A percentile compares a stretch with the other conserved stretches of the same genome.
These are phyloP conservation scores for Uncinocarpus reesii DNA, from an alignment of 2,329 filamentous ascomycete species.

Conservation along the genomic window DNA sequence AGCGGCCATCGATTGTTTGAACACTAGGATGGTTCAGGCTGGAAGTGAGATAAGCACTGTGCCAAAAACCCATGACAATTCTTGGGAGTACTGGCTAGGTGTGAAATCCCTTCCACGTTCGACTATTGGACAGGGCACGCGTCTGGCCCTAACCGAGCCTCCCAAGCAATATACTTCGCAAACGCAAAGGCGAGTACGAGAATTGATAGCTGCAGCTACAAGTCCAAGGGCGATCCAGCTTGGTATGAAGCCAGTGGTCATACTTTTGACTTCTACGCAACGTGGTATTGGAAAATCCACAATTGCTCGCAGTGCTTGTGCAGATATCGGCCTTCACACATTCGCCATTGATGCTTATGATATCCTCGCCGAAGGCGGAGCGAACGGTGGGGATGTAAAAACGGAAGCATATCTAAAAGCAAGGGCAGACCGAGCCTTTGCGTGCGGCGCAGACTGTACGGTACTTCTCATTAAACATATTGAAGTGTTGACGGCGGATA, in stretches of 20 bases:
- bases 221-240: conserved; percentile 78
- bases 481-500: conserved; percentile 80
- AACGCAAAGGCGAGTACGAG: conserved; percentile 61
- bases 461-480: conserved; percentile 79
- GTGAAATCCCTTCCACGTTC: conserved; percentile 54
- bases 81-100: conserved; percentile 85
- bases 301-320: conserved; percentile 63
- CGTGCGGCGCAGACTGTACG: conserved; percentile 74
- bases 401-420: conserved; percentile 84
- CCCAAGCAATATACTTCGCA: conserved; percentile 41
- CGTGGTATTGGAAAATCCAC: conserved; percentile 87
- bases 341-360: conserved; percentile 89
- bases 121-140: conserved; percentile 25
- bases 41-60: conserved; percentile 75
- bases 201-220: conserved; percentile 78
- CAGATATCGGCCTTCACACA: conserved; percentile 80
- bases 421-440: conserved; percentile 76
- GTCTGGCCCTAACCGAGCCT: conserved; percentile 30
- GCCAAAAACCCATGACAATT: conserved; percentile 63
- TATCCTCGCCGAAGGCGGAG: conserved; percentile 80
- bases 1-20: conserved; percentile 73
- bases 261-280: conserved; percentile 83
- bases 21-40: conserved; percentile 82
- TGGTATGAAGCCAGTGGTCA: conserved; percentile 75
- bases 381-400: conserved; percentile 81